Conservation (phyloP, 768 basidiomycete species). For the Strobilomyces confusus region DNA sequence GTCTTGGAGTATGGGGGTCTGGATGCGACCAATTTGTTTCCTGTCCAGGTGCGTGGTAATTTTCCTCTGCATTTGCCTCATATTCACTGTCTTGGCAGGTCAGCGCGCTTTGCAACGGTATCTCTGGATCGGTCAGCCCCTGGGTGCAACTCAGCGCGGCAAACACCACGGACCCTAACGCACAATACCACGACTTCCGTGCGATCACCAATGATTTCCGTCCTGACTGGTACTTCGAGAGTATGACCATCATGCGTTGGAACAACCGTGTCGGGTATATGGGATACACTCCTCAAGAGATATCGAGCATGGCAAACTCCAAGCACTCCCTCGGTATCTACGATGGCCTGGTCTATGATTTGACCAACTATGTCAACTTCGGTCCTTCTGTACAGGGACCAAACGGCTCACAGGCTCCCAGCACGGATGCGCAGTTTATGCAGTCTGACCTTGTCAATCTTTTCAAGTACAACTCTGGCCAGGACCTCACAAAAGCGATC, state of each 20-base stretch:
- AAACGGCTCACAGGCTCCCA: slow-evolving; percentile 40
- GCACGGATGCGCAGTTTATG: slow-evolving; percentile 64
- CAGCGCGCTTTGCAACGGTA: slow-evolving; percentile 87
- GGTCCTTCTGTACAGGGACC: slow-evolving; percentile 57
- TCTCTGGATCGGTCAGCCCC: slow-evolving; percentile 74
- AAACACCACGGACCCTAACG: slow-evolving; percentile 74
- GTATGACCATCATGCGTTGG: slow-evolving; percentile 92
- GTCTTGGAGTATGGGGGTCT: slow-evolving; percentile 83
- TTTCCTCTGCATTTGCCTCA: neutral
- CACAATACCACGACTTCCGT: slow-evolving; percentile 95
- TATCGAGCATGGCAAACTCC: slow-evolving; percentile 62
- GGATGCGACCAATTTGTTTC: slow-evolving; percentile 76
- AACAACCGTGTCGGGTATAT: slow-evolving; percentile 84
- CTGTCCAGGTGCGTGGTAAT: slow-evolving; percentile 69
- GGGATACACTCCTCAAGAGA: slow-evolving; percentile 74
- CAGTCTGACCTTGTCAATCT: slow-evolving; percentile 58
- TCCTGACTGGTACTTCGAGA: slow-evolving; percentile 98
- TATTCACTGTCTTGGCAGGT: slow-evolving; percentile 46
- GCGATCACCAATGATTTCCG: slow-evolving; percentile 82
- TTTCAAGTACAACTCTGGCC: slow-evolving; percentile 73
- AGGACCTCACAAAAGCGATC: slow-evolving; percentile 76
- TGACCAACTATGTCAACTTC: slow-evolving; percentile 73
- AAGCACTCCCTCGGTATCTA: slow-evolving; percentile 80
- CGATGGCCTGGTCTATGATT: slow-evolving; percentile 80
- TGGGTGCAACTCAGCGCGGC: slow-evolving; percentile 68